A percentile compares a stretch with the other conserved stretches of the same genome.
These are phyloP conservation scores for Sesbania bispinosa DNA, from an alignment of 306 rosid species.

Conservation along the genomic window DNA sequence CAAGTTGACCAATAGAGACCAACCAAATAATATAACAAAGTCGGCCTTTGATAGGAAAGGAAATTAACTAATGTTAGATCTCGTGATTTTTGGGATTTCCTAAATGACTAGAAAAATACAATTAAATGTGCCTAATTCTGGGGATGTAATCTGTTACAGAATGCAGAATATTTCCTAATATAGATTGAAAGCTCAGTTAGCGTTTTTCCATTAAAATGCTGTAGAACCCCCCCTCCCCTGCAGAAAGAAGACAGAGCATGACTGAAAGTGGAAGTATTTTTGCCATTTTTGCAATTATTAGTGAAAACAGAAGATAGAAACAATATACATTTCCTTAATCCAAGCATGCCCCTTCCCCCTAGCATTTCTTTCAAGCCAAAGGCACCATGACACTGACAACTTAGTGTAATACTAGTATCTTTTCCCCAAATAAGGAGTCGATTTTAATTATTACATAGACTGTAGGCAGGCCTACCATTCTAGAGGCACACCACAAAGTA, in stretches of 20 bases:
- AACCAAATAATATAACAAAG: background rate
- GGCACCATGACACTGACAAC: background rate
- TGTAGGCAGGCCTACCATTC: background rate
- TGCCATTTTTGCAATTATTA: background rate
- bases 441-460: background rate
- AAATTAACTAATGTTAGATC: too few relatives aligned
- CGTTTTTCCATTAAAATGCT: background rate
- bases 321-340: background rate
- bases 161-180: background rate
- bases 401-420: background rate
- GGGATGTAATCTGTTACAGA: background rate
- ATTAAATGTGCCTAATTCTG: background rate
- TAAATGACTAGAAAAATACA: too few relatives aligned
- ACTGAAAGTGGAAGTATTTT: background rate
- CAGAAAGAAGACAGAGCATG: background rate
- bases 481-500: background rate
- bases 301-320: background rate
- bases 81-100: too few relatives aligned
- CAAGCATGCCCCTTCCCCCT: background rate
- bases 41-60: background rate
- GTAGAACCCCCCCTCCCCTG: too few relatives aligned
- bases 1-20: background rate
- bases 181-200: background rate
- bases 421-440: background rate
- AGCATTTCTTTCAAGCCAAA: constrained; percentile 13